Percentiles rank a stretch among this genome's conserved stretches.
Conservation (phyloP, 2,329 filamentous ascomycete species). For the Neonectria hederae region DNA sequence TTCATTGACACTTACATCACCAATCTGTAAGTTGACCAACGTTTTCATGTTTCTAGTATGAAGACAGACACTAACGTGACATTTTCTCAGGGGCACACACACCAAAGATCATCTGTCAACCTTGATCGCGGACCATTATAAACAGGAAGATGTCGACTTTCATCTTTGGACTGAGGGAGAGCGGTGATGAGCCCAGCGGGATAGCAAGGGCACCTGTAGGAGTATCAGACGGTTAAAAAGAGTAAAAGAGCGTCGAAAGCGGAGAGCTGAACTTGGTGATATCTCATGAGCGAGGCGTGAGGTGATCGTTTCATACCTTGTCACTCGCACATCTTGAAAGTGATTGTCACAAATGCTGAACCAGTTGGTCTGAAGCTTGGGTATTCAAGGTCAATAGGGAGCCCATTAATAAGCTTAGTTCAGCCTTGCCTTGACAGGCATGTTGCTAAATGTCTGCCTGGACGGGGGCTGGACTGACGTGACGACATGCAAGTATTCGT, state of each 20-base stretch:
- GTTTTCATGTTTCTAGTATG: neutral
- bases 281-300: neutral
- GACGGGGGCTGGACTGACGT: constrained; percentile 4
- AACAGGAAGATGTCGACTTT: constrained; percentile 74
- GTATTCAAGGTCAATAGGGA: neutral
- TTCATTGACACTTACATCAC: constrained; percentile 85
- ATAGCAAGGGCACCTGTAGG: neutral
- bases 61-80: constrained; percentile 13
- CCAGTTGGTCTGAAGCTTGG: neutral
- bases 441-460: constrained; percentile 23
- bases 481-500: constrained; percentile 12
- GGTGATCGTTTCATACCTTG: neutral
- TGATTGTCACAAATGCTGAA: neutral
- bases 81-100: constrained; percentile 65
- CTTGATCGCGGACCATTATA: constrained; percentile 80
- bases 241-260: constrained; percentile 13
- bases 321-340: neutral
- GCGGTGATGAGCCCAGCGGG: constrained; percentile 21
- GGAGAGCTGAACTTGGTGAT: neutral
- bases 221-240: constrained; percentile 25
- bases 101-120: constrained; percentile 77
- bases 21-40: constrained; percentile 64
- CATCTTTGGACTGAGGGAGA: constrained; percentile 55
- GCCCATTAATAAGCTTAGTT: constrained; percentile 17
- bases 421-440: constrained; percentile 11